Evolutionary conservation across 208 protist genomes (phyloP).

Genomic region (Leishmania gerbilli): DNA sequence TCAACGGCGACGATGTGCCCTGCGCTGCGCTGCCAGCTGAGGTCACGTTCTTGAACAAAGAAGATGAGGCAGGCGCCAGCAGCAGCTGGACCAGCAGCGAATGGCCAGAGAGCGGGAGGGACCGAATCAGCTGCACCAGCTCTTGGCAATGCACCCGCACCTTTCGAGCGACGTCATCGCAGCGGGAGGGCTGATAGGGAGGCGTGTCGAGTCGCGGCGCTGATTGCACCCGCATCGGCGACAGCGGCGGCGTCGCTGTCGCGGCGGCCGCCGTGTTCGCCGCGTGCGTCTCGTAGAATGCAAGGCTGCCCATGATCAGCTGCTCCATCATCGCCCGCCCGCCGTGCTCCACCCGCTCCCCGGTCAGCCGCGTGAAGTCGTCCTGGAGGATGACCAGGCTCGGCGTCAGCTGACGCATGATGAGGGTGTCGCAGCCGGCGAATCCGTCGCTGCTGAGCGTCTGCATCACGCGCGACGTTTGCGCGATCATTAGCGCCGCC

Average conservation of each 20-base stretch:
- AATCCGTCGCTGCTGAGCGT: conserved; percentile 56
- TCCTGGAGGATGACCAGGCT: conserved; percentile 71
- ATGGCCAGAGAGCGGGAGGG: conserved; percentile 54
- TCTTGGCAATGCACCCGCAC: conserved; percentile 54
- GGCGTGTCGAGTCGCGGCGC: conserved; percentile 8
- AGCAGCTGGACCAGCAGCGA: conserved; percentile 66
- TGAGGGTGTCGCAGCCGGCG: conserved; percentile 70
- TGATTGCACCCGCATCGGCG: conserved; percentile 24
- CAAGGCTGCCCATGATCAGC: conserved; percentile 53
- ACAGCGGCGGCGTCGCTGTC: neutral
- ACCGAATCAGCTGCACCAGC: conserved; percentile 36
- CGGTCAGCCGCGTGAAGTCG: conserved; percentile 66
- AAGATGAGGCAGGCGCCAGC: conserved; percentile 65
- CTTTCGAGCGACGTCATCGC: conserved; percentile 62
- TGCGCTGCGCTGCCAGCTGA: neutral
- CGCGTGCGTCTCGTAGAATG: conserved; percentile 26
- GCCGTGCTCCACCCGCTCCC: conserved; percentile 46
- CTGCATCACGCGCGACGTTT: conserved; percentile 64
- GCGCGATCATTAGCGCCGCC: conserved; percentile 58
- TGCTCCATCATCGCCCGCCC: conserved; percentile 72
- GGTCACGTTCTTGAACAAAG: conserved; percentile 40
- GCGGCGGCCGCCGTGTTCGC: conserved; percentile 19
- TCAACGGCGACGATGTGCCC: neutral
- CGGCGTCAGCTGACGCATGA: conserved; percentile 67
- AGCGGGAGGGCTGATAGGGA: conserved; percentile 39